Conservation (phyloP, 2,329 filamentous ascomycete species). For the Pezicula carpinea region DNA sequence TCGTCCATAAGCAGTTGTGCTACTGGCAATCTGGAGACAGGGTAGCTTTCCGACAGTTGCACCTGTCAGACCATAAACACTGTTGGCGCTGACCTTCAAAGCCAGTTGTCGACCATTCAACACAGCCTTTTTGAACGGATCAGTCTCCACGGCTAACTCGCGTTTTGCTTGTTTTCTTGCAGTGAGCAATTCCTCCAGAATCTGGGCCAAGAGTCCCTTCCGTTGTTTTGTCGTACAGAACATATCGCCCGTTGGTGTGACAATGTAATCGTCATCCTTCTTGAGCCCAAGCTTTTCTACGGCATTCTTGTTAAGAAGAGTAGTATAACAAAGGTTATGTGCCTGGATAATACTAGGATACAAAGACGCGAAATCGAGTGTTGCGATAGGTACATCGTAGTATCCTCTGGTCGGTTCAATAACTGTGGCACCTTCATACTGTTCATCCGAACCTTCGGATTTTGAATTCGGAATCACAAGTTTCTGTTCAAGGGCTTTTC, state of each 20-base stretch:
- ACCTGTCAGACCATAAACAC: constrained; percentile 94
- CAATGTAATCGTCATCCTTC: constrained; percentile 92
- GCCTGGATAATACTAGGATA: constrained; percentile 99
- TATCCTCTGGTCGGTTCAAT: constrained; percentile 93
- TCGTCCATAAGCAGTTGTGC: constrained; percentile 92
- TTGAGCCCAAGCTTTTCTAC: constrained; percentile 72
- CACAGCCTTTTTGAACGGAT: constrained; percentile 97
- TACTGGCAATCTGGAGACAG: constrained; percentile 91
- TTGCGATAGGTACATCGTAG: constrained; percentile 92
- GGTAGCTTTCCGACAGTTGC: constrained; percentile 94
- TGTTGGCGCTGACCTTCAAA: constrained; percentile 95
- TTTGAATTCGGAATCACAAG: constrained; percentile 88
- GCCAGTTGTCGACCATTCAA: constrained; percentile 95
- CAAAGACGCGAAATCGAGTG: constrained; percentile 95
- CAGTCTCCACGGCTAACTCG: constrained; percentile 81
- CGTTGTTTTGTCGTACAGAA: constrained; percentile 86
- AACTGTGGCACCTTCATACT: constrained; percentile 96
- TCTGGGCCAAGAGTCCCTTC: constrained; percentile 89
- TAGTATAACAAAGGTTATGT: constrained; percentile 97
- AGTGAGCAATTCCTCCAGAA: constrained; percentile 87
- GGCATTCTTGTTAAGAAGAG: constrained; percentile 72
- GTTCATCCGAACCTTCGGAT: constrained; percentile 69
- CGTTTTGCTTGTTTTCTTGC: constrained; percentile 94
- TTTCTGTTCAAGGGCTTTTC: constrained; percentile 88
- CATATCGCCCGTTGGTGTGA: constrained; percentile 90